A percentile compares a stretch with the other conserved stretches of the same genome.
Evolutionary conservation across 352 stramenopile species (phyloP).

Genomic region (Albugo laibachii): DNA sequence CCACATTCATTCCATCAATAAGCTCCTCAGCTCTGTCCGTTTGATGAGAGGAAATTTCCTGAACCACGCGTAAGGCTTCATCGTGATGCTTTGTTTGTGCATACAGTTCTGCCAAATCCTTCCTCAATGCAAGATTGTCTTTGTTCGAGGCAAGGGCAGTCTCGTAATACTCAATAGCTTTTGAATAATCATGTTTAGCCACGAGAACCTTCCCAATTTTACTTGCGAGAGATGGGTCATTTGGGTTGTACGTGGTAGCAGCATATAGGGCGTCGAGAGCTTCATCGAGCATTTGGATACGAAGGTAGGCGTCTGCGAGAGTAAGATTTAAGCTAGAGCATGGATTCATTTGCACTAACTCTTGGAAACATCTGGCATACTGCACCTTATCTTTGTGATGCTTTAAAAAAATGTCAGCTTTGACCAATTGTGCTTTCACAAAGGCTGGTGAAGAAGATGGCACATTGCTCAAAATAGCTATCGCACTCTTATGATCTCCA

Average conservation of each 20-base stretch:
- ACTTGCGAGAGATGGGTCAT: conserved; percentile 53
- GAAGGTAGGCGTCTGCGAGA: conserved; percentile 83
- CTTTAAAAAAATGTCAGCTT: conserved; percentile 85
- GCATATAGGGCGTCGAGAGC: conserved; percentile 58
- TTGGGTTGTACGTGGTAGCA: conserved; percentile 28
- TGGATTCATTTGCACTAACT: conserved; percentile 69
- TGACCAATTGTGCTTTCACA: conserved; percentile 77
- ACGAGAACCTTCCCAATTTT: conserved; percentile 83
- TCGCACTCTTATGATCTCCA: conserved; percentile 77
- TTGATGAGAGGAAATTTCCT: conserved; percentile 32
- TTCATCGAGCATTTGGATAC: conserved; percentile 83
- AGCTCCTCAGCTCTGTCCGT: no score
- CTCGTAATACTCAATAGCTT: conserved; percentile 88
- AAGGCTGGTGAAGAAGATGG: conserved; percentile 57
- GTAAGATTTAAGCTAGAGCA: conserved; percentile 55
- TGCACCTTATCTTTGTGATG: conserved; percentile 81
- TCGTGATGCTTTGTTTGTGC: conserved; percentile 74
- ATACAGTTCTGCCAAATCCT: conserved; percentile 82
- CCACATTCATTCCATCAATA: no score
- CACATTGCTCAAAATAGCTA: conserved; percentile 81
- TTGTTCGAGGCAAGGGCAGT: conserved; percentile 65
- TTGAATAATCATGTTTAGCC: conserved; percentile 85
- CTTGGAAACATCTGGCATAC: conserved; percentile 79
- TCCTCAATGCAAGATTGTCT: conserved; percentile 57
- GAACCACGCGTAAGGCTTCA: conserved; percentile 56